These are phyloP conservation scores for Talaromyces trachyspermus DNA, from an alignment of 495 filamentous ascomycete genomes.

Conservation along the genomic window DNA sequence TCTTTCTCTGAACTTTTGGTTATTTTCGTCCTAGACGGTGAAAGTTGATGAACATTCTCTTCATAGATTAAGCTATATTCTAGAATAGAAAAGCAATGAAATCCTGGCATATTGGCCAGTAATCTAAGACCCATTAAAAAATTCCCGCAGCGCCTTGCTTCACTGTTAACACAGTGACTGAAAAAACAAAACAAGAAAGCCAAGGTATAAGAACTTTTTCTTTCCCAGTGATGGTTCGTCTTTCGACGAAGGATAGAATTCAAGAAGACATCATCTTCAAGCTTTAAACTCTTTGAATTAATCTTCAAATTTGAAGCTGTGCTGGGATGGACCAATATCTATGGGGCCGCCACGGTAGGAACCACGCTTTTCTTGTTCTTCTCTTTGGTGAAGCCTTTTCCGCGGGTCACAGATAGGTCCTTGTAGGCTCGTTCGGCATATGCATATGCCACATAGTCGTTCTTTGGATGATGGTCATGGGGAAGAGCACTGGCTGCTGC, in stretches of 20 bases:
- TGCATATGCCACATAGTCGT: slow-evolving; percentile 72
- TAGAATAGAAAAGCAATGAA: not conserved
- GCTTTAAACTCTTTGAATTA: too few relatives aligned
- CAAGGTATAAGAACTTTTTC: too few relatives aligned
- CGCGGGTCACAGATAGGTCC: slow-evolving; percentile 82
- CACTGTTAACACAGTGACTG: slow-evolving; percentile 1
- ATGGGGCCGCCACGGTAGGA: slow-evolving; percentile 80
- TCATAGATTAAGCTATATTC: too few relatives aligned
- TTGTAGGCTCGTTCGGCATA: slow-evolving; percentile 83
- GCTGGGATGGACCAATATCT: slow-evolving; percentile 57
- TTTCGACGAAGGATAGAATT: too few relatives aligned
- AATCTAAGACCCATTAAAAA: slow-evolving; percentile 2
- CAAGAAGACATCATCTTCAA: too few relatives aligned
- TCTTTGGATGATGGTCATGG: slow-evolving; percentile 48
- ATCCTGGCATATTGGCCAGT: not conserved
- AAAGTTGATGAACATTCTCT: too few relatives aligned
- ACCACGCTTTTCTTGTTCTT: slow-evolving; percentile 94
- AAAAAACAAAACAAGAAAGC: too few relatives aligned
- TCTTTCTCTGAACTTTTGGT: too few relatives aligned
- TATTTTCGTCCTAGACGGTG: too few relatives aligned
- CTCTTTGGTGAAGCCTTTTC: slow-evolving; percentile 98
- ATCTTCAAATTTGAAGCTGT: slow-evolving; percentile 84
- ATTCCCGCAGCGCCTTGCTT: not conserved
- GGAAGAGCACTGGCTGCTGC: slow-evolving; percentile 39
- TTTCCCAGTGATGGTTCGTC: too few relatives aligned